A percentile compares a stretch with the other conserved stretches of the same genome.
Evolutionary conservation across 306 rosid species (phyloP).

Genomic region (Medicago arabica): DNA sequence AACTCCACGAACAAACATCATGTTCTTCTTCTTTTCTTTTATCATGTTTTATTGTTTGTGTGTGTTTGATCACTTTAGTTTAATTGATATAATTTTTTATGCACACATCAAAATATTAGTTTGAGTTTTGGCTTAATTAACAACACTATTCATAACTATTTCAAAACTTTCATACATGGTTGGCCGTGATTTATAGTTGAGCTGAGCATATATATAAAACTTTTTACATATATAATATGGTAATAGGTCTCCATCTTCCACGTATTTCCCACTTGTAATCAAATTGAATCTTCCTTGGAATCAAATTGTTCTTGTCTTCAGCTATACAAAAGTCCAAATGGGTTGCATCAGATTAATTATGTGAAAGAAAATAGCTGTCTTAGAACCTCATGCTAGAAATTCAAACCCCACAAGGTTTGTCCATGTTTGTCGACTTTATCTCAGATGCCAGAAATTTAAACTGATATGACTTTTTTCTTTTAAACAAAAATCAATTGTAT

Average conservation of each 20-base stretch:
- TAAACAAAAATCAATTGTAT: too few species aligned
- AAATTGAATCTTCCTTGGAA: not conserved
- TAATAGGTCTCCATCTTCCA: not conserved
- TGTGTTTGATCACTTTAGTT: too few species aligned
- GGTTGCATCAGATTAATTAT: constrained; percentile 41
- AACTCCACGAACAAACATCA: too few species aligned
- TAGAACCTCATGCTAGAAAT: constrained; percentile 16
- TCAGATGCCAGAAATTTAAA: not conserved
- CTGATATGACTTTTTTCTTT: not conserved
- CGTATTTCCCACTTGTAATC: not conserved
- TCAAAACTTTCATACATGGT: too few species aligned
- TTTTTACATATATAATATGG: not conserved
- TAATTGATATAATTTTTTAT: too few species aligned
- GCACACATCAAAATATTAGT: too few species aligned
- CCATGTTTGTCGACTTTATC: constrained; percentile 37
- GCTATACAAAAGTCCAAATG: constrained; percentile 59
- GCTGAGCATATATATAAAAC: too few species aligned
- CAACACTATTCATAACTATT: too few species aligned
- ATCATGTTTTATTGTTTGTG: too few species aligned
- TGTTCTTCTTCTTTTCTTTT: too few species aligned
- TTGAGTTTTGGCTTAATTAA: too few species aligned
- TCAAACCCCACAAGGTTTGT: constrained; percentile 39
- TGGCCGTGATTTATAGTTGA: too few species aligned
- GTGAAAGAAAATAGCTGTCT: not conserved
- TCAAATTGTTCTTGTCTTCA: constrained; percentile 58